phyloP scores from a whole-genome alignment of 2,329 filamentous ascomycete genomes.

The Colletotrichum musae region DNA sequence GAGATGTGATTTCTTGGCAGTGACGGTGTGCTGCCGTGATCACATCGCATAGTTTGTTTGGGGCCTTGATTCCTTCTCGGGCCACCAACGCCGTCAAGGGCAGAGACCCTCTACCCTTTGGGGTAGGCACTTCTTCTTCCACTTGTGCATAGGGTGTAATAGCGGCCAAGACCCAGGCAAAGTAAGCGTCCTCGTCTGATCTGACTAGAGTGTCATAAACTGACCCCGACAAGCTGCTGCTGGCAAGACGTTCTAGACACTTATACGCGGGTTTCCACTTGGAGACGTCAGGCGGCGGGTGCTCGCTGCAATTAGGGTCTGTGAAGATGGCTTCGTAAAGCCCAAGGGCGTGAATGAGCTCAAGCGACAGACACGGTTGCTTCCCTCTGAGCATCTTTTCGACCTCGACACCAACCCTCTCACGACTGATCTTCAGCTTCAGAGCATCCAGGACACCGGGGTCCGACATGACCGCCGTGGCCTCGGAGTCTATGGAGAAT shows the following conservation, averaged over 20 bases:
- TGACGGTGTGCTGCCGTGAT: slow-evolving; percentile 76
- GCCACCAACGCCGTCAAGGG: slow-evolving; percentile 72
- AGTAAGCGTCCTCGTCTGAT: slow-evolving; percentile 76
- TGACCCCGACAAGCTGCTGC: slow-evolving; percentile 60
- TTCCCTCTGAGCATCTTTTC: slow-evolving; percentile 89
- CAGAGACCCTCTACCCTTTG: slow-evolving; percentile 60
- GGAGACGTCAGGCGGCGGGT: slow-evolving; percentile 68
- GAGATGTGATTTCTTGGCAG: slow-evolving; percentile 71
- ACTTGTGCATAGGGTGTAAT: slow-evolving; percentile 80
- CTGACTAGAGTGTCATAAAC: slow-evolving; percentile 70
- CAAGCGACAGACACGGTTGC: slow-evolving; percentile 73
- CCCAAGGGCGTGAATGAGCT: slow-evolving; percentile 75
- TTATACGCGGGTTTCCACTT: slow-evolving; percentile 77
- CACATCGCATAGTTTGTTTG: slow-evolving; percentile 81
- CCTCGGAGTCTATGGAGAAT: slow-evolving; percentile 81
- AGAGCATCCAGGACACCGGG: slow-evolving; percentile 83
- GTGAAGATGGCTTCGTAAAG: slow-evolving; percentile 83
- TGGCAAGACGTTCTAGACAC: slow-evolving; percentile 68
- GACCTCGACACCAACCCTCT: slow-evolving; percentile 88
- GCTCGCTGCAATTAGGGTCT: slow-evolving; percentile 70
- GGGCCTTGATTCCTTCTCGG: slow-evolving; percentile 83
- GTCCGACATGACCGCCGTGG: slow-evolving; percentile 82
- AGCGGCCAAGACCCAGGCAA: slow-evolving; percentile 83
- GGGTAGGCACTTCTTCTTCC: slow-evolving; percentile 54
- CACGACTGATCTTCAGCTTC: slow-evolving; percentile 90